Evolutionary conservation across 1,284 basidiomycete species (phyloP).

Genomic region (Ustilago nuda): DNA sequence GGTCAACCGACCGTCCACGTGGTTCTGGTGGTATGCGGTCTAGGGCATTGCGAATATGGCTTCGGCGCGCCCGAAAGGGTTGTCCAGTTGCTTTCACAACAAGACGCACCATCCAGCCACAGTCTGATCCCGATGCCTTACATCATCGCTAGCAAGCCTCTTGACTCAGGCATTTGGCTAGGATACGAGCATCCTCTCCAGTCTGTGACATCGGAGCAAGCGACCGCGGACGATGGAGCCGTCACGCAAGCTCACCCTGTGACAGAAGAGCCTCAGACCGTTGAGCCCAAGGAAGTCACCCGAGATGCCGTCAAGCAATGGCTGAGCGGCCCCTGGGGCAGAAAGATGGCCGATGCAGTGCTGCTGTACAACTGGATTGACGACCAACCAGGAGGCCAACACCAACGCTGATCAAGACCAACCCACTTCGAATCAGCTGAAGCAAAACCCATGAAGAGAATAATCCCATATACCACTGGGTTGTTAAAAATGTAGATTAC

Average conservation of each 20-base stretch:
- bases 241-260: neutral
- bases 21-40: conserved; percentile 46
- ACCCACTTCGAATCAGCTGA: neutral
- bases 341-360: conserved; percentile 50
- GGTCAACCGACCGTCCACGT: conserved; percentile 25
- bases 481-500: neutral
- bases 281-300: neutral
- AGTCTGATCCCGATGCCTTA: conserved; percentile 20
- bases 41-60: conserved; percentile 57
- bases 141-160: conserved; percentile 52
- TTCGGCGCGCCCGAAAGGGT: conserved; percentile 56
- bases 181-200: conserved; percentile 30
- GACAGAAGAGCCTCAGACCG: neutral
- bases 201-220: neutral
- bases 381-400: conserved; percentile 28
- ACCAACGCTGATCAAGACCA: conserved; percentile 9
- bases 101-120: neutral
- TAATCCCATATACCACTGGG: neutral
- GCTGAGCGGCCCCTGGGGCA: conserved; percentile 33
- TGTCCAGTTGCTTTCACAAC: conserved; percentile 27
- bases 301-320: conserved; percentile 20
- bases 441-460: neutral
- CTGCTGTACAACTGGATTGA: conserved; percentile 57
- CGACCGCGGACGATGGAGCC: neutral
- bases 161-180: conserved; percentile 52